A percentile compares a stretch with the other conserved stretches of the same genome.
These are phyloP conservation scores for Salvia miltiorrhiza DNA, from an alignment of 257 asterid genomes.

Conservation along the genomic window DNA sequence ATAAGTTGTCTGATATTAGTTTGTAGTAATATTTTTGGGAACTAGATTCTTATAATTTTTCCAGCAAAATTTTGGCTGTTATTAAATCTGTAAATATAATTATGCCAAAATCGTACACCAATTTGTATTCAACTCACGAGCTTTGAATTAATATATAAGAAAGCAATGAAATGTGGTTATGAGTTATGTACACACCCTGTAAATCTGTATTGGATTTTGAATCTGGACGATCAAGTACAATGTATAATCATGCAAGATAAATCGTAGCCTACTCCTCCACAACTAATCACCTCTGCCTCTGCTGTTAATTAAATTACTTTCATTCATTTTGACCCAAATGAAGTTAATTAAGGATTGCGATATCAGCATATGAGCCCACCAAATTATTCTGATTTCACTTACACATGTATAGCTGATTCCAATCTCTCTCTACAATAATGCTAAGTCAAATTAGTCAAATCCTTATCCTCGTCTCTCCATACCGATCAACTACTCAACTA, in stretches of 20 bases:
- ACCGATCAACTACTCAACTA: too few species aligned
- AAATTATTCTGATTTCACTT: not conserved
- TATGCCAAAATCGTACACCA: too few species aligned
- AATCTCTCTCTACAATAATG: conserved; percentile 12
- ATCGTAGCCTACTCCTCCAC: conserved; percentile 10
- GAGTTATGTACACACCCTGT: too few species aligned
- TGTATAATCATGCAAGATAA: too few species aligned
- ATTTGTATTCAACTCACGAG: too few species aligned
- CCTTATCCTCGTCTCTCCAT: not conserved
- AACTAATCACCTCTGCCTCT: conserved; percentile 11
- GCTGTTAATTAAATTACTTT: not conserved
- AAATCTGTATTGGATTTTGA: not conserved
- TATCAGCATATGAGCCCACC: conserved; percentile 4
- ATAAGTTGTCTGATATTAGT: too few species aligned
- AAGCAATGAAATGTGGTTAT: too few species aligned
- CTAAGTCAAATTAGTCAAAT: conserved; percentile 5
- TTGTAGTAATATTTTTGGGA: too few species aligned
- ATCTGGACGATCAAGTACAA: not conserved
- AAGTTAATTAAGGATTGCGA: not conserved
- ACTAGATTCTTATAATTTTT: too few species aligned
- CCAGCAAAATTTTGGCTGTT: too few species aligned
- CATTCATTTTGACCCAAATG: not conserved
- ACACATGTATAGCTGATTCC: not conserved
- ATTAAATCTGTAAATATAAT: too few species aligned
- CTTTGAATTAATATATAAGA: too few species aligned